Base-by-base conservation (phyloP, 257 asterid genomes). In the Nicotiana knightiana region DNA sequence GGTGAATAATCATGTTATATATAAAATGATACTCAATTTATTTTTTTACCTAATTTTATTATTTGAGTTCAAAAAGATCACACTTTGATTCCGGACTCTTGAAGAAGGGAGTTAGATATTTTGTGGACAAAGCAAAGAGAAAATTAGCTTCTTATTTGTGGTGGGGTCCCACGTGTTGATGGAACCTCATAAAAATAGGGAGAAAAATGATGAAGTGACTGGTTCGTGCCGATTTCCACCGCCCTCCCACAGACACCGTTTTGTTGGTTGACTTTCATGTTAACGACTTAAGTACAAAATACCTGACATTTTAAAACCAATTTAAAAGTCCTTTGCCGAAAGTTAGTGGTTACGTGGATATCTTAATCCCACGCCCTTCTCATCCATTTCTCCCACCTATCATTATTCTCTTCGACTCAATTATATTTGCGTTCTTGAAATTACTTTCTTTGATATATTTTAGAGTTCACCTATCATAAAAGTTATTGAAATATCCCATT, bases 201-300 rank as follows among this genome's bases (percentile, higher is more conserved):
- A 10, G 28, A 58, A 61, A 21, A 84, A 75, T 48, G 79, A 85
- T 82, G 86, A 77, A 83, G 77, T 81, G 81, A 64, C 59, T 13
- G 83, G 88, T 80, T 90, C 89, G 88, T 88, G 94, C 94, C 93
- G 85, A 89, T 92, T 87, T 84, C 33, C 87, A 87, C 97, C 98
- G 95, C 97, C 86, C 85, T 59, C 53, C 12, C 80, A 84, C 91
- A 82, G 89, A 90, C 93, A 85, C 84, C 76, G 86, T 85, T 59
- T 55, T 83, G 87, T 84, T 87, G 86, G 90, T 89, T 90, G 93
- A 90, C 93, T 81, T 85, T 21, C 57, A 53, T 61, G 81, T 33
- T 30, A 37, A 9, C 17, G 7, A 61, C 17, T 62, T 62, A 62
- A 24, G 32, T 53, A 78, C 89, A 81, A 35, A 33, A 71, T n/a